Conservation (phyloP, 495 filamentous ascomycete genomes). For the Mytilinidion resinicola region DNA sequence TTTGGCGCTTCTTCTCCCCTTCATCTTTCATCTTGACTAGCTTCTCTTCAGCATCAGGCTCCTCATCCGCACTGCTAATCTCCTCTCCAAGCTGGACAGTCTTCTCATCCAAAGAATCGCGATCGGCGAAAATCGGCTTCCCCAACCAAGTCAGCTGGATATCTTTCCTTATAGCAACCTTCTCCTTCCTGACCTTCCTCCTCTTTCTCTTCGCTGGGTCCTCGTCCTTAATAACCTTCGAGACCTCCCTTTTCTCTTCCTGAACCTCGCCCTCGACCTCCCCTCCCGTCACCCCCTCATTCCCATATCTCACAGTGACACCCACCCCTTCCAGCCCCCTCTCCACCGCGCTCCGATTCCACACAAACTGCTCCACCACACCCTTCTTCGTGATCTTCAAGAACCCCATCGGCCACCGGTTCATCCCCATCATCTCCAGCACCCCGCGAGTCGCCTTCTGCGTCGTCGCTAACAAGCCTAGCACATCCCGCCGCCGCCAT, state of each 20-base stretch:
- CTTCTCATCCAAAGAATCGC: conserved; percentile 12
- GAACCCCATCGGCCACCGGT: conserved; percentile 58
- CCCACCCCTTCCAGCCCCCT: conserved; percentile 59
- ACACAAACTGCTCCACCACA: conserved; percentile 56
- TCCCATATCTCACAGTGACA: conserved; percentile 50
- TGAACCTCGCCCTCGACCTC: neutral
- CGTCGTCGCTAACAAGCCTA: conserved; percentile 56
- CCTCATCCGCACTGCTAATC: neutral
- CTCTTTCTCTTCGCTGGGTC: neutral
- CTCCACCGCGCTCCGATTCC: conserved; percentile 58
- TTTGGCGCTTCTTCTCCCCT: too few relatives aligned
- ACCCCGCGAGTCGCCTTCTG: conserved; percentile 53
- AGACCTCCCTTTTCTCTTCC: conserved; percentile 8
- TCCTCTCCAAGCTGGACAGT: conserved; percentile 9
- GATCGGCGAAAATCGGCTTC: conserved; percentile 16
- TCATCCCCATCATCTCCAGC: conserved; percentile 59
- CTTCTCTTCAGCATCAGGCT: too few relatives aligned
- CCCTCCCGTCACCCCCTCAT: conserved; percentile 6
- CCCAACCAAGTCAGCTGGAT: conserved; percentile 29
- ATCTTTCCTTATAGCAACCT: conserved; percentile 14
- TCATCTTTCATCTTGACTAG: too few relatives aligned
- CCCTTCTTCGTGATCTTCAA: conserved; percentile 47
- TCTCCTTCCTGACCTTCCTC: neutral
- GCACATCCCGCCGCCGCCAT: conserved; percentile 53
- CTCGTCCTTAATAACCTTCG: neutral